Evolutionary conservation across 441 rosid genomes (phyloP), one percentile per base, ranked within the genome.

Genomic region (Jatropha multifida): DNA sequence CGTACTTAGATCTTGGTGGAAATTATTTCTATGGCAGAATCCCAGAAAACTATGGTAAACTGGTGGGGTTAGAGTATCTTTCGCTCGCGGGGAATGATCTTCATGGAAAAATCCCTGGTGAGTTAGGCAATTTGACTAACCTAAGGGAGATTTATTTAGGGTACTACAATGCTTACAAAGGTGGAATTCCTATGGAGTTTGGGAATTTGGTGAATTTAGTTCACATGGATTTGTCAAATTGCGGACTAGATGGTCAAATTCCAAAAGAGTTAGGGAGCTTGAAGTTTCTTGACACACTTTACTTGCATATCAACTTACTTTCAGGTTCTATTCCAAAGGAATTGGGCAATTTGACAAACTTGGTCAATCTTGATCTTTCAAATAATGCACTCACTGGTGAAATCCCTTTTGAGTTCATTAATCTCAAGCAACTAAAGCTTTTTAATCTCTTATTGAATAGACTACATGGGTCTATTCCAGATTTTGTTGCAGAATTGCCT

Each of bases 1-100:
- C 85, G 9, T 86, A 93, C 78, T 86, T 95, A 37, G 98, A 95
- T 55, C 90, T 95, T 69, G 99, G 99, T 20, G 99, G 98, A 0
- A 95, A 95, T 92, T 95, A 75, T 73, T 95, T 95, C 83, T 23
- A 79, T 65, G 99, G 98, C 7, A 76, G 42, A 74, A 90, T 95
- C 69, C 98, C 97, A 1, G 17, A 87, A 1, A 88, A 86, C 72
- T 95, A 90, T 76, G 96, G 98, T 72, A 52, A 76, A 23, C 88
- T 93, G 82, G 86, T 81, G 46, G 79, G 65, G n/a, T 80, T 95
- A 5, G 91, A 95, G 83, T 95, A 93, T 65, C 71, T 95, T 42
- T 93, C 98, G 2, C 87, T 95, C 7, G 89, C 94, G 10, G 99
- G 97, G 0, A 92, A 95, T 80, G 93, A 88, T 56, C 94, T 95